Conservation (phyloP, 129 eudicot genomes). For the Chrysanthemum seticuspe region DNA sequence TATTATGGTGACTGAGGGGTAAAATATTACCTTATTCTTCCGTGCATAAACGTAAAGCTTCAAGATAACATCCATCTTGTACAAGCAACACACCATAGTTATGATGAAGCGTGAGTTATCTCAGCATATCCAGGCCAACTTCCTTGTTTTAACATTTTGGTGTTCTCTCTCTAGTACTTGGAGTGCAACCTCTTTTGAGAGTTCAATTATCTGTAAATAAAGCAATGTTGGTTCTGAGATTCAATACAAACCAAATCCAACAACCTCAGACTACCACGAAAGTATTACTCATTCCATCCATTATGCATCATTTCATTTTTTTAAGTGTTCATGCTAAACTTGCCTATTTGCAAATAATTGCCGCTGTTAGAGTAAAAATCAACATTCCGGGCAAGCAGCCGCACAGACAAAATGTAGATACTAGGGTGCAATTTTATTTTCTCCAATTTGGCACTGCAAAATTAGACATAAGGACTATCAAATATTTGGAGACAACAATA, state of each 20-base stretch:
- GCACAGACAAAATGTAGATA: constrained; percentile 64
- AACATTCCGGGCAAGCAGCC: constrained; percentile 67
- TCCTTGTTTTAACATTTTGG: constrained; percentile 54
- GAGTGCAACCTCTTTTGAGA: constrained; percentile 87
- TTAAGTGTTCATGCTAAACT: constrained; percentile 2
- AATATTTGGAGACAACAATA: not conserved
- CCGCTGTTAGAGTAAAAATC: not conserved
- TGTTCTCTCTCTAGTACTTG: constrained; percentile 69
- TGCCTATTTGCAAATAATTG: not conserved
- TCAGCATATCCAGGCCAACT: constrained; percentile 82
- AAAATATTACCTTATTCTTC: constrained; percentile 59
- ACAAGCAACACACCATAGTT: constrained; percentile 78
- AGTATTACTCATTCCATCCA: not conserved
- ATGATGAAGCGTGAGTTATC: constrained; percentile 81
- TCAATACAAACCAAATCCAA: not conserved
- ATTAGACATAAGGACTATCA: constrained; percentile 16
- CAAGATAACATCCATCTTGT: constrained; percentile 87
- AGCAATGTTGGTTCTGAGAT: not conserved
- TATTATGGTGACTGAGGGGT: not conserved
- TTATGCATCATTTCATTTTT: not conserved
- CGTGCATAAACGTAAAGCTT: constrained; percentile 91
- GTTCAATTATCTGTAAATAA: constrained; percentile 73
- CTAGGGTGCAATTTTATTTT: constrained; percentile 66
- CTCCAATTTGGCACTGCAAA: constrained; percentile 65
- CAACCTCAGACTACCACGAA: not conserved